Percentiles rank a stretch among this genome's conserved stretches.
Conservation (phyloP, 768 basidiomycete genomes). For the Boletus speciosus region DNA sequence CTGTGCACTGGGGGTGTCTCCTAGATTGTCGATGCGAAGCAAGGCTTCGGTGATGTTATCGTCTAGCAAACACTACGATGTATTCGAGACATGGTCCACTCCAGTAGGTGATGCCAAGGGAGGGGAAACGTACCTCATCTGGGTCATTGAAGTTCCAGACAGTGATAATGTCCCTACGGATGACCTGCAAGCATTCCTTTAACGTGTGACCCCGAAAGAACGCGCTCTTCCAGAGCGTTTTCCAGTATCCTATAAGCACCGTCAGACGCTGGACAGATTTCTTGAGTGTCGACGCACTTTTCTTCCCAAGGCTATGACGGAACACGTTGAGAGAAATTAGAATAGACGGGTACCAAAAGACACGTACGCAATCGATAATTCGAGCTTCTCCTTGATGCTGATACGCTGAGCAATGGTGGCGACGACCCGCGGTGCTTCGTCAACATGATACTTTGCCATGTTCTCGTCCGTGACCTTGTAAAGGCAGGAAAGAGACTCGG, state of each 20-base stretch:
- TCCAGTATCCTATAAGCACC: slow-evolving; percentile 9
- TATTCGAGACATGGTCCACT: background rate
- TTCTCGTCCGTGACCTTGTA: background rate
- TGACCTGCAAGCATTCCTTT: slow-evolving; percentile 9
- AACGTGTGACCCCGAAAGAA: slow-evolving; percentile 8
- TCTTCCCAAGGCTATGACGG: slow-evolving; percentile 5
- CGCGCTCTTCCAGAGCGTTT: slow-evolving; percentile 2
- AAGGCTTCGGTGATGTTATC: background rate
- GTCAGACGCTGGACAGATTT: background rate
- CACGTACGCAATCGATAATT: slow-evolving; percentile 11
- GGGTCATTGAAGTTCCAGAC: slow-evolving; percentile 17
- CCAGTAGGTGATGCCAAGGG: background rate
- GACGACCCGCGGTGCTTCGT: slow-evolving; percentile 7
- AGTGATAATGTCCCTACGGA: slow-evolving; percentile 4
- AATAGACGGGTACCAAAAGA: background rate
- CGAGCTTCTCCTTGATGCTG: slow-evolving; percentile 14
- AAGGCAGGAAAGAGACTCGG: slow-evolving; percentile 1
- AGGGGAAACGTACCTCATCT: background rate
- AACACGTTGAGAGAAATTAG: background rate
- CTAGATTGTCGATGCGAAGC: slow-evolving; percentile 3
- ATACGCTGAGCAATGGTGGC: slow-evolving; percentile 17
- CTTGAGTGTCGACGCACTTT: slow-evolving; percentile 1
- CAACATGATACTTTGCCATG: slow-evolving; percentile 5
- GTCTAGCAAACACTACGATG: slow-evolving; percentile 7
- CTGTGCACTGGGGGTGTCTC: background rate